Percentiles rank a stretch among this genome's conserved stretches.
These are phyloP conservation scores for Lactifluus volemus DNA, from an alignment of 768 basidiomycete species.

Conservation along the genomic window DNA sequence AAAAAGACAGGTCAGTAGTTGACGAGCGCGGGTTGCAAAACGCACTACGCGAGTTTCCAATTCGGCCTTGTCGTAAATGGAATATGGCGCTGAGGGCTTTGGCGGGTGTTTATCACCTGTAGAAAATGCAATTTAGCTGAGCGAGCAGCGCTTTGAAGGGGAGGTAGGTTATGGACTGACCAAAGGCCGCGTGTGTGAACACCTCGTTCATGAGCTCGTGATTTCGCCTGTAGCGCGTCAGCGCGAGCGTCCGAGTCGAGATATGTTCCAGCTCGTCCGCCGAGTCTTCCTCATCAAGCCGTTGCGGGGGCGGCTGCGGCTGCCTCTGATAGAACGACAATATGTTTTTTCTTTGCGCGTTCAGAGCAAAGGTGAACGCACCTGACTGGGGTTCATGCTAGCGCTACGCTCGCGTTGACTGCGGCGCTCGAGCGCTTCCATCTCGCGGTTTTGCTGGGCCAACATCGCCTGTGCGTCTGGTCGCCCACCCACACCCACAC, in stretches of 20 bases:
- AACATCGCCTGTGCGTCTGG: conserved; percentile 51
- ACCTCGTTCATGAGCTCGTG: conserved; percentile 83
- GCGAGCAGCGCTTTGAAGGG: not conserved
- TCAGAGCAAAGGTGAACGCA: not conserved
- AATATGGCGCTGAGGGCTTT: conserved; percentile 39
- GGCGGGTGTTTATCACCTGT: conserved; percentile 39
- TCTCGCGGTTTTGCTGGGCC: conserved; percentile 60
- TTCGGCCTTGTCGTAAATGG: conserved; percentile 50
- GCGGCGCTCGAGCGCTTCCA: conserved; percentile 60
- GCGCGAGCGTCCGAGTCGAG: conserved; percentile 61
- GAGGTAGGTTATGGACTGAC: conserved; percentile 23
- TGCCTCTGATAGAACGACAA: not conserved
- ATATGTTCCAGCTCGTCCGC: conserved; percentile 59
- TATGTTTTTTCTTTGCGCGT: not conserved
- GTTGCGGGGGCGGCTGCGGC: conserved; percentile 10
- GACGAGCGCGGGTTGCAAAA: not conserved
- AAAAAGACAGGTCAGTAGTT: not conserved
- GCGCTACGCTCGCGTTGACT: conserved; percentile 33
- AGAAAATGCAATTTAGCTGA: not conserved
- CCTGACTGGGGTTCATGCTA: conserved; percentile 22
- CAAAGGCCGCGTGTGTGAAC: conserved; percentile 64
- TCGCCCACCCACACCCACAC: conserved; percentile 6
- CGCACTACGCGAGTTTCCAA: conserved; percentile 44
- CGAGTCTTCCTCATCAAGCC: conserved; percentile 20
- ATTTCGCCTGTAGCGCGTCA: conserved; percentile 68